These are phyloP conservation scores for Euphrasia confusa DNA, from an alignment of 257 asterid genomes.

Conservation along the genomic window DNA sequence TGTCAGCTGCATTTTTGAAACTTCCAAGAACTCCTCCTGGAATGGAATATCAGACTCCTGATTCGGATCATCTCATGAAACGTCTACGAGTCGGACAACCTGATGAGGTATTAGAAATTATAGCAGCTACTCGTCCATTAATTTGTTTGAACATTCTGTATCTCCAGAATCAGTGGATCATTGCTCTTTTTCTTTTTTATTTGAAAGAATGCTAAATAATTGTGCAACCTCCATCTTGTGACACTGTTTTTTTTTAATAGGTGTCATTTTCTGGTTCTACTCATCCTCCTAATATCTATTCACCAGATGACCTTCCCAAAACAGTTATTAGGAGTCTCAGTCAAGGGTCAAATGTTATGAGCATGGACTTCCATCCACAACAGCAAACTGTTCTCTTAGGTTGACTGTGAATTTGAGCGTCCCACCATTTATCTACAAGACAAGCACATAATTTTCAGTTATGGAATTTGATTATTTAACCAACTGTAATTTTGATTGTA, in stretches of 20 bases:
- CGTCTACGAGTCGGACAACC: conserved; percentile 88
- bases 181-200: no score
- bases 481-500: conserved; percentile 25
- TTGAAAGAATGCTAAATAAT: conserved; percentile 1
- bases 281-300: conserved; percentile 61
- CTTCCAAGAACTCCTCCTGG: conserved; percentile 91
- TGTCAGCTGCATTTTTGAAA: conserved; percentile 75
- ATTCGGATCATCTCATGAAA: conserved; percentile 92
- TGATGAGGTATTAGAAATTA: conserved; percentile 54
- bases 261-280: conserved; percentile 84
- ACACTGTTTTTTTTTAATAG: conserved; percentile 35
- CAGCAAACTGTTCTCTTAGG: conserved; percentile 96
- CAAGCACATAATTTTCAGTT: conserved; percentile 11
- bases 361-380: conserved; percentile 98
- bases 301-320: conserved; percentile 96
- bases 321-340: conserved; percentile 72
- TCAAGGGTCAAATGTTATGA: conserved; percentile 95
- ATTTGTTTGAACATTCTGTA: no score
- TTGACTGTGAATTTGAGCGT: conserved; percentile 23
- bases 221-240: conserved; percentile 13
- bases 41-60: conserved; percentile 94
- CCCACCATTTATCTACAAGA: neutral
- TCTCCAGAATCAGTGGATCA: neutral
- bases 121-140: no score
- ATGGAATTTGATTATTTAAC: neutral